These are phyloP conservation scores for Leccinum pellstonianum DNA, from an alignment of 768 basidiomycete species.

Conservation along the genomic window DNA sequence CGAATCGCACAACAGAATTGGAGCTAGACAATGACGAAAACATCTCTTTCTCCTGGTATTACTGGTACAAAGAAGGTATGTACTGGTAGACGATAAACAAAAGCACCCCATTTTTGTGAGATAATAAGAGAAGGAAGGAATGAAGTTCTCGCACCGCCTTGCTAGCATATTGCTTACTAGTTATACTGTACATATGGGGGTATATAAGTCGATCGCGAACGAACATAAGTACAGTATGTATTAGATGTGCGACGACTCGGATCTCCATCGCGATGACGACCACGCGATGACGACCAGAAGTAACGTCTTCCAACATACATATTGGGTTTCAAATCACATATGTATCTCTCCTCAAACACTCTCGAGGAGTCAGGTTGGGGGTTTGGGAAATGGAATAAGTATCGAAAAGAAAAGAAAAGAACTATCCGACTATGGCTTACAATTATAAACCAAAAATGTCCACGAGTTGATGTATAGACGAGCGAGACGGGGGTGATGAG, in stretches of 20 bases:
- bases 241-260: not conserved
- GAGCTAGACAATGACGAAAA: not conserved
- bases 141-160: not conserved
- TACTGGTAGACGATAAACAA: not conserved
- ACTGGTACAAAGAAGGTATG: not conserved
- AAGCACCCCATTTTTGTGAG: not conserved
- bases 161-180: not conserved
- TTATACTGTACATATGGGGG: not conserved
- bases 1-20: not conserved
- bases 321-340: not conserved
- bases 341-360: not conserved
- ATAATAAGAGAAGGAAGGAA: not conserved
- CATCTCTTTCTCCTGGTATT: not conserved
- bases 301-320: not conserved
- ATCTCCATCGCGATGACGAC: not conserved
- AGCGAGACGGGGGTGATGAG: not conserved
- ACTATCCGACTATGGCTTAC: not conserved
- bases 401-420: not conserved
- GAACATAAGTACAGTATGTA: not conserved
- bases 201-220: not conserved
- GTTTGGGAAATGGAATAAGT: not conserved
- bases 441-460: not conserved
- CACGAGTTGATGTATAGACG: not conserved
- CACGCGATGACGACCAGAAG: not conserved
- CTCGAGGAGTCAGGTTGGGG: not conserved